Evolutionary conservation across 768 basidiomycete genomes (phyloP), one percentile per base, ranked within the genome.

Genomic region (Termitomyces sp.): DNA sequence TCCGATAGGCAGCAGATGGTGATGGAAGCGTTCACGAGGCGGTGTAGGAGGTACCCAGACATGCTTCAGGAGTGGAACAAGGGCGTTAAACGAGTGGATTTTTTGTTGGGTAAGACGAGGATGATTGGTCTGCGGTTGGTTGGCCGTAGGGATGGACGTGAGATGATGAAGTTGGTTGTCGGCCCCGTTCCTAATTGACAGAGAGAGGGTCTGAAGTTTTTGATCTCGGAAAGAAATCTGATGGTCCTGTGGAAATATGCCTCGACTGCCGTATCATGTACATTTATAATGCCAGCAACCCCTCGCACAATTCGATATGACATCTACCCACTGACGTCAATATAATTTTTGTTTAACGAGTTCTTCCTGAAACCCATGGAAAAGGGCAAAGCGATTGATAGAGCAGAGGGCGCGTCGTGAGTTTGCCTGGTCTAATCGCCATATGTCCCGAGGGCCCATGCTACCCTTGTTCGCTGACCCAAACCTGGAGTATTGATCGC

Each of bases 81-180:
- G 73, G 85, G 84, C 0, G 78, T 88, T 18, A 86, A 84, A 72
- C 76, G 84, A 59, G 78, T 89, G 4, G 88, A 89, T 73, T 88
- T 81, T 69, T 72, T 88, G 62, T 62, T 74, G 51, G 81, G 78
- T 9, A 79, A 75, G 58, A 75, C 76, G 4, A 75, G 70, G 67
- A 83, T 87, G 71, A 78, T 76, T 62, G 85, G 85, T n/a, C 60
- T 86, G 52, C 71, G 75, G 6, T 74, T 78, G 65, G 72, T 71
- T 52, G 76, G 75, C 58, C 36, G 65, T 4, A 68, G 67, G 7
- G 76, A 81, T 38, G 72, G 72, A 1, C 75, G 71, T 57, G 75
- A 74, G 8, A 67, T 70, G 13, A 64, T 81, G 65, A 78, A 70
- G 63, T 59, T 83, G 66, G 38, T 64, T 20, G 4, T 11, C 13